A percentile compares a stretch with the other conserved stretches of the same genome.
Conservation (phyloP, 176 grass and related monocot species). For the Musa schizocarpa region DNA sequence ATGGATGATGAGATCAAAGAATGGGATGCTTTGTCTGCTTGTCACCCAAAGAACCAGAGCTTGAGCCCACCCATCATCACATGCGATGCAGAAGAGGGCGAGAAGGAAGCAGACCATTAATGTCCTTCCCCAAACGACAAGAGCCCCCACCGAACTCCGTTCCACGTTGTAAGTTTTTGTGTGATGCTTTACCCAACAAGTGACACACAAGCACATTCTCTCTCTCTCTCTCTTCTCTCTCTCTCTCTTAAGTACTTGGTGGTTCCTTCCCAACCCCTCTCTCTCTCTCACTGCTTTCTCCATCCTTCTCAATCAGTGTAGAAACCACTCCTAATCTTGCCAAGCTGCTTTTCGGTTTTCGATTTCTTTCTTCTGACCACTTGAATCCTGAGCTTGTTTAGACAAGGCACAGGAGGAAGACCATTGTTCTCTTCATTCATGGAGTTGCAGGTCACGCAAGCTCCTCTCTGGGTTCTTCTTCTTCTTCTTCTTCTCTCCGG, state of each 20-base stretch:
- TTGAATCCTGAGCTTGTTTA: background rate
- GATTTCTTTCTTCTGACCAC: background rate
- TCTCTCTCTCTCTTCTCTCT: background rate
- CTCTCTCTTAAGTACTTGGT: background rate
- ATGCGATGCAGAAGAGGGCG: too few species aligned
- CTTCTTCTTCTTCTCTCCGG: background rate
- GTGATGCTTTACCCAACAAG: too few species aligned
- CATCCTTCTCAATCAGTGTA: background rate
- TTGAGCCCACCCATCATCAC: too few species aligned
- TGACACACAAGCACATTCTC: background rate
- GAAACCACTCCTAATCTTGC: too few species aligned
- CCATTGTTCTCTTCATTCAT: background rate
- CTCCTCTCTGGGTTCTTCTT: constrained; percentile 1
- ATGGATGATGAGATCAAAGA: too few species aligned
- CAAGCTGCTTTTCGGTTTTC: too few species aligned
- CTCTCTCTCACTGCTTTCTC: background rate
- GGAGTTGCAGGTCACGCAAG: background rate
- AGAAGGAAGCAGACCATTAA: too few species aligned
- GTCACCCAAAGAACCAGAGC: too few species aligned
- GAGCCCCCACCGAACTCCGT: too few species aligned
- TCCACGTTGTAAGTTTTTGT: too few species aligned
- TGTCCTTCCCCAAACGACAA: too few species aligned
- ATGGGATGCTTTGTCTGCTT: too few species aligned
- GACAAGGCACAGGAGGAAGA: background rate
- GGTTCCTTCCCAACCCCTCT: background rate